phyloP scores from a whole-genome alignment of 805 yeast species.

The Yarrowia sp. region DNA sequence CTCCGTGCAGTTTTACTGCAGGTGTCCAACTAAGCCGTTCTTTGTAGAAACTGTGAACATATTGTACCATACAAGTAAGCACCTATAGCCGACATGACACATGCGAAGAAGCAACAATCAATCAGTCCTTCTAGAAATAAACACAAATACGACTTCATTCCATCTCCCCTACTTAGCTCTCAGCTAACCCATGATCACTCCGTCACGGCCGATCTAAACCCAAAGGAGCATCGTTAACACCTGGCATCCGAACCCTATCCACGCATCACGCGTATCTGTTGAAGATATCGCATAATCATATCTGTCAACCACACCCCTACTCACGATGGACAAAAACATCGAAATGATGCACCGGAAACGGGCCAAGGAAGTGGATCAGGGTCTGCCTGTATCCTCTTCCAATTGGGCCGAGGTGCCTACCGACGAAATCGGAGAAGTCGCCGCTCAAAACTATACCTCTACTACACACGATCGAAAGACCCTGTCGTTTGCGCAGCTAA shows the following conservation, averaged over 20 bases:
- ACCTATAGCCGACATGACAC: too few species aligned
- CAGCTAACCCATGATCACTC: too few species aligned
- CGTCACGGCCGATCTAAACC: not conserved
- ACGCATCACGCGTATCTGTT: slow-evolving; percentile 11
- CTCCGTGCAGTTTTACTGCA: not conserved
- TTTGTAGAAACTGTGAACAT: too few species aligned
- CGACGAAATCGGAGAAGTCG: slow-evolving; percentile 31
- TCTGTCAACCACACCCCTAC: not conserved
- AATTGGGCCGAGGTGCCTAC: slow-evolving; percentile 42
- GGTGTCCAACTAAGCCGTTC: not conserved
- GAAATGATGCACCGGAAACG: slow-evolving; percentile 39
- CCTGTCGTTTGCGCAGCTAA: slow-evolving; percentile 47
- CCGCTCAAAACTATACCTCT: slow-evolving; percentile 34
- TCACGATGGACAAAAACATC: slow-evolving; percentile 32
- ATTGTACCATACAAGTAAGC: too few species aligned
- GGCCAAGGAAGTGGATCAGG: slow-evolving; percentile 35
- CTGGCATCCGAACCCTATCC: slow-evolving; percentile 25
- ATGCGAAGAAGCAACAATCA: too few species aligned
- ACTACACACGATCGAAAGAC: slow-evolving; percentile 37
- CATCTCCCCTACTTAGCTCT: too few species aligned
- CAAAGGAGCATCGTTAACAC: slow-evolving; percentile 3
- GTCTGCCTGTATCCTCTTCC: slow-evolving; percentile 41
- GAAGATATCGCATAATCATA: slow-evolving; percentile 5
- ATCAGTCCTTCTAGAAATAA: too few species aligned
- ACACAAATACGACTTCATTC: too few species aligned